Evolutionary conservation across 179 eudicot genomes (phyloP), one percentile per base, ranked within the genome.

Genomic region (Camellia oleifera): DNA sequence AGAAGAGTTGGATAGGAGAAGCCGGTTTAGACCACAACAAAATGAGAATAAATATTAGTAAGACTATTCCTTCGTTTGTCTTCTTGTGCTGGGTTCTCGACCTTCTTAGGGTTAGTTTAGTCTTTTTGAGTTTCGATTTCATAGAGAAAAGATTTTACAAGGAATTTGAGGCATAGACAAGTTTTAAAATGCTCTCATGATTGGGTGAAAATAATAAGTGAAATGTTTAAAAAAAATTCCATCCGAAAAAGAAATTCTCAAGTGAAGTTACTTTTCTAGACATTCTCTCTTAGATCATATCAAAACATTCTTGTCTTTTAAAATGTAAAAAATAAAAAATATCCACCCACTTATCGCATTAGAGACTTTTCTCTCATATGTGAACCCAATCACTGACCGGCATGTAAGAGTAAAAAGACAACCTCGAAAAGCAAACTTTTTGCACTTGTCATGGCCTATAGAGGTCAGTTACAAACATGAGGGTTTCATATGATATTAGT

Each of bases 381-480:
- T 32, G 15, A 53, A 54, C 63, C 64, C 61, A 66, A 66, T 15
- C 69, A 44, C 53, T 23, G 5, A 10, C 45, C 23, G 20, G 52
- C 74, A 54, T 46, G 2, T 54, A 44, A 66, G 75, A 48, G 67
- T 48, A 17, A 75, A 67, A 53, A 23, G 52, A 67, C 78, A 23
- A 23, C 50, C 8, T 12, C 13, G 5, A 48, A 18, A 67, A 75
- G 75, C 79, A 80, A 72, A 80, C 79, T 46, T 56, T 42, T 80
- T 68, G 74, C 52, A 67, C 78, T 74, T 74, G 69, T 67, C 83
- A 68, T 46, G 79, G 79, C 11, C 61, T 80, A 44, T 50, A 80
- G 57, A 75, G 65, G 54, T 75, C 83, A 75, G 83, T 80, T 80
- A 75, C 83, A 45, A 67, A 11, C 7, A 57, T 50, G 32, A 32